A percentile compares a stretch with the other conserved stretches of the same genome.
These are phyloP conservation scores for Pleurotus pulmonarius DNA, from an alignment of 768 basidiomycete species.

Conservation along the genomic window DNA sequence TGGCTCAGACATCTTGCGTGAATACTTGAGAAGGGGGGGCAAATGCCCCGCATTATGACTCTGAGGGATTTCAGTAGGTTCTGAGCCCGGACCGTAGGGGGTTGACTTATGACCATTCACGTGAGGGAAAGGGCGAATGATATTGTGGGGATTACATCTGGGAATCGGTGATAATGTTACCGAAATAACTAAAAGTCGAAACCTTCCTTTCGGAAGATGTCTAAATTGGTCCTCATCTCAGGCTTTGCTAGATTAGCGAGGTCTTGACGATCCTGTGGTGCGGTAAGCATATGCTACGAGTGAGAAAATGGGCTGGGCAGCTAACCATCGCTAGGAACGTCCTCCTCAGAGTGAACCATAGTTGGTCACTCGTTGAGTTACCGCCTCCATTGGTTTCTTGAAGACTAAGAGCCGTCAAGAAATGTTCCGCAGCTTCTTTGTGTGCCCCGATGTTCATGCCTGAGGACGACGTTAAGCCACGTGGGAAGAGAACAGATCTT, in stretches of 20 bases:
- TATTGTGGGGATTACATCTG: background rate
- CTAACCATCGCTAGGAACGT: slow-evolving; percentile 79
- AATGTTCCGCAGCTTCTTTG: slow-evolving; percentile 95
- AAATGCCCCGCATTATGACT: too few relatives aligned
- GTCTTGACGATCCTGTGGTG: slow-evolving; percentile 67
- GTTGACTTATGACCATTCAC: background rate
- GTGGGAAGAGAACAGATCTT: slow-evolving; percentile 1
- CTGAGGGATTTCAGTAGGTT: too few relatives aligned
- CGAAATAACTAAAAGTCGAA: slow-evolving; percentile 72
- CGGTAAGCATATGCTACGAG: slow-evolving; percentile 6
- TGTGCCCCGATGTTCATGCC: slow-evolving; percentile 94
- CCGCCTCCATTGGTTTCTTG: slow-evolving; percentile 57
- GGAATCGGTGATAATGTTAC: background rate
- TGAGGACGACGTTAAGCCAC: slow-evolving; percentile 21
- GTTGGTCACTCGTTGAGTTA: slow-evolving; percentile 73
- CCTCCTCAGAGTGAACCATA: slow-evolving; percentile 88
- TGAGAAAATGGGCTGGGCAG: slow-evolving; percentile 4
- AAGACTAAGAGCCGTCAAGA: slow-evolving; percentile 77
- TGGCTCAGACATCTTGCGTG: slow-evolving; percentile 11
- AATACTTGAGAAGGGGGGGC: too few relatives aligned
- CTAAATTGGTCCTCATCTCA: slow-evolving; percentile 57
- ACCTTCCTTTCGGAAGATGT: slow-evolving; percentile 75
- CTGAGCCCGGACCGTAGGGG: slow-evolving; percentile 9
- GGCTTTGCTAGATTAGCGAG: slow-evolving; percentile 73
- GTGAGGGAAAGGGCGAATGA: background rate